Conservation (phyloP, 1,284 basidiomycete species). For the Ceratobasidium papillatum region DNA sequence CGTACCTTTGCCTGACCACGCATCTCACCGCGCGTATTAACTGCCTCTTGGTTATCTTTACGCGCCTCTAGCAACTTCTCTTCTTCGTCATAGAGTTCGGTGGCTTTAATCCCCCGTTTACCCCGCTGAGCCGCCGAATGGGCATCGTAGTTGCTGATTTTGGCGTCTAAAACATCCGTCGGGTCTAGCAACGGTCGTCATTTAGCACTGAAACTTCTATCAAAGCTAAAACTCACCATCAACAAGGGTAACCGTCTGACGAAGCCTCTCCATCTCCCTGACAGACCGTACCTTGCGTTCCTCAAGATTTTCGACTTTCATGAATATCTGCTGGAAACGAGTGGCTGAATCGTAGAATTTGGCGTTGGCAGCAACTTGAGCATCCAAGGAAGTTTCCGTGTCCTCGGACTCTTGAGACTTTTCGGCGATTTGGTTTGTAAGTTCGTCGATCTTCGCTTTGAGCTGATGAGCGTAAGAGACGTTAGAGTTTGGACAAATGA, state of each 20-base stretch:
- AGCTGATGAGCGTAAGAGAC: slow-evolving; percentile 56
- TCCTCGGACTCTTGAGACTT: slow-evolving; percentile 82
- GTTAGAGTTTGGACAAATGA: not conserved
- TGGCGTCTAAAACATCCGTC: slow-evolving; percentile 76
- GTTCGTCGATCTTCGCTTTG: slow-evolving; percentile 70
- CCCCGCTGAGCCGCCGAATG: slow-evolving; percentile 66
- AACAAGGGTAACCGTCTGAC: slow-evolving; percentile 75
- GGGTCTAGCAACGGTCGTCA: slow-evolving; percentile 61
- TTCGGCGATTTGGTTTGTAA: slow-evolving; percentile 67
- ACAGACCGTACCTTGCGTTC: slow-evolving; percentile 63
- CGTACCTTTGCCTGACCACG: slow-evolving; percentile 70
- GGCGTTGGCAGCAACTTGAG: slow-evolving; percentile 76
- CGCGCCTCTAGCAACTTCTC: slow-evolving; percentile 67
- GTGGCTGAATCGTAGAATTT: slow-evolving; percentile 84
- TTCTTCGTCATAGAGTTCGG: slow-evolving; percentile 54
- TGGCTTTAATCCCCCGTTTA: slow-evolving; percentile 49
- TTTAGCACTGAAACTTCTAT: not conserved
- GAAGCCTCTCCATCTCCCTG: slow-evolving; percentile 68
- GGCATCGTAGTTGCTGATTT: slow-evolving; percentile 76
- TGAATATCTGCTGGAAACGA: slow-evolving; percentile 85
- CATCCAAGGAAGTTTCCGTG: slow-evolving; percentile 71
- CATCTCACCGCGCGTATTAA: slow-evolving; percentile 68
- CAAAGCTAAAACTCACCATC: slow-evolving; percentile 60
- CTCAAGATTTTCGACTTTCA: slow-evolving; percentile 74
- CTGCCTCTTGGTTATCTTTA: slow-evolving; percentile 63